Evolutionary conservation across 2,329 filamentous ascomycete species (phyloP), one percentile per base, ranked within the genome.

Genomic region (Aspergillus sp.): DNA sequence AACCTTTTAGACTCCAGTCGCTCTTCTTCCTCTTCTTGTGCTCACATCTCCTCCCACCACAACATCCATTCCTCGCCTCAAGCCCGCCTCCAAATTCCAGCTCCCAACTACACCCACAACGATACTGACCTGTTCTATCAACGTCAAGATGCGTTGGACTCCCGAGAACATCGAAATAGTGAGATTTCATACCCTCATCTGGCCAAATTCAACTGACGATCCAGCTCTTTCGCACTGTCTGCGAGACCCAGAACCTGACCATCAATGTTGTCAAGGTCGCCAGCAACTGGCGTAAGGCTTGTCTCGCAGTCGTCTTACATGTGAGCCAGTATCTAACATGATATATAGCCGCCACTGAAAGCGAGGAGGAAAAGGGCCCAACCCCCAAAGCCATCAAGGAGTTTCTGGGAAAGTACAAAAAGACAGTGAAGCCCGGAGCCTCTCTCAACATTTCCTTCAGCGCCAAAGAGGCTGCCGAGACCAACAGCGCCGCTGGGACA

Each of bases 201-300:
- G 6, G 1, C 9, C 6, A 2, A 42, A 10, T 6, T 42, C 16
- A 5, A 42, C 16, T 19, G 19, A 42, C 19, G 2, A 42, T 42
- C 9, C 45, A 58, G 57, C 55, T 59, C 24, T 56, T 55, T 51
- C 49, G 45, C 19, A 58, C 55, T 13, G 45, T 59, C 42, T 58
- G 57, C 17, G 51, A 54, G 22, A 57, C 52, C 6, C 52, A 57
- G 8, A 51, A 30, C 13, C 43, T 59, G 24, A 45, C 45, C 22
- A 42, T 59, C 16, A 47, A 59, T 16, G 48, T 58, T 4, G 22
- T 22, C 50, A 47, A 32, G 50, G 20, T 58, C 36, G 19, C 53
- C 3, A 22, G 40, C 3, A 22, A 22, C 40, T 42, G 40, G 40
- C 16, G 40, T 42, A 20, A 24, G 40, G 9, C 17, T 10, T 2